These are phyloP conservation scores for Beauveria scarabaeidicola DNA, from an alignment of 2,329 filamentous ascomycete species.

Conservation along the genomic window DNA sequence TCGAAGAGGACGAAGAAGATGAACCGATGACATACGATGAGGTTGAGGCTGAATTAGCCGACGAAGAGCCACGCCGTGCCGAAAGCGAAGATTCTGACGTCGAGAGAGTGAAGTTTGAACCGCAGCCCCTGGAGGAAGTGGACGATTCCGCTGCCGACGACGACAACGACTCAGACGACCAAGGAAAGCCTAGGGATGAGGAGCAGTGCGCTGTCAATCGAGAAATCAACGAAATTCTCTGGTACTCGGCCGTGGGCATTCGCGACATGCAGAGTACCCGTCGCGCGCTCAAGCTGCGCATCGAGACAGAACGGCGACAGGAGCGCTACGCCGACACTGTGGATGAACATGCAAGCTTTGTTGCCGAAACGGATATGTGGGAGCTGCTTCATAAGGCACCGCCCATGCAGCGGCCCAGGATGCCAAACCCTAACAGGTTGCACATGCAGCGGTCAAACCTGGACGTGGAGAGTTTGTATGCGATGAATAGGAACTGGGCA, in stretches of 20 bases:
- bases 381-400: conserved; percentile 31
- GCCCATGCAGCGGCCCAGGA: conserved; percentile 22
- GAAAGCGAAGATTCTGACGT: background rate
- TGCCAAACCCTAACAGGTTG: conserved; percentile 11
- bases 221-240: conserved; percentile 35
- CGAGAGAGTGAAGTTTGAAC: background rate
- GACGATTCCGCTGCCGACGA: conserved; percentile 12
- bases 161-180: conserved; percentile 11
- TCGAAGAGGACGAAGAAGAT: conserved; percentile 19
- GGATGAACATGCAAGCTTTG: conserved; percentile 31
- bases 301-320: conserved; percentile 32
- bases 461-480: conserved; percentile 28
- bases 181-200: conserved; percentile 12
- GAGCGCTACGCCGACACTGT: conserved; percentile 35
- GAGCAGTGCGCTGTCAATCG: conserved; percentile 23
- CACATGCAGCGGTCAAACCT: conserved; percentile 20
- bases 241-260: conserved; percentile 32
- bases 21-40: conserved; percentile 33
- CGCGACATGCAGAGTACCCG: conserved; percentile 29
- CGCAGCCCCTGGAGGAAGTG: background rate
- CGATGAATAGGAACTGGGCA: conserved; percentile 32
- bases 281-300: conserved; percentile 28
- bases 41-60: conserved; percentile 31
- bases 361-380: conserved; percentile 40
- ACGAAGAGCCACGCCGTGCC: conserved; percentile 9